A percentile compares a stretch with the other conserved stretches of the same genome.
These are phyloP conservation scores for Thraustotheca clavata DNA, from an alignment of 352 stramenopile genomes.

Conservation along the genomic window DNA sequence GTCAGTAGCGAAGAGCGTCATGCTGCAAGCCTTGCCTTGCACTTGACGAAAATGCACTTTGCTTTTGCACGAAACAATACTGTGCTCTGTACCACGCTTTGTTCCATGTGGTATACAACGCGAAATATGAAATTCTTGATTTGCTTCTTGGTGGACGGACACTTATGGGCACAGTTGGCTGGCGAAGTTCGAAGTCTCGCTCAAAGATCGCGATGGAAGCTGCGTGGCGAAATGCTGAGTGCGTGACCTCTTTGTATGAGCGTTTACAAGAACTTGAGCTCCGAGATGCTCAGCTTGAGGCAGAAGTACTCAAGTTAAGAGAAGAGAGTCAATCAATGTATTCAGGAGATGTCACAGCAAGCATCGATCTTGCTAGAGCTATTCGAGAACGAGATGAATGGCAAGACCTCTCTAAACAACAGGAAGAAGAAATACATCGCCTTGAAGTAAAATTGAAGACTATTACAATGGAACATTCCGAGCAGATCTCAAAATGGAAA, in stretches of 20 bases:
- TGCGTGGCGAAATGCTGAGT: conserved; percentile 16
- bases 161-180: no score
- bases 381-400: conserved; percentile 20
- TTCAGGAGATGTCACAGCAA: neutral
- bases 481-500: conserved; percentile 4
- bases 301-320: conserved; percentile 13
- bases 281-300: conserved; percentile 16
- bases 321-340: neutral
- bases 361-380: conserved; percentile 1
- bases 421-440: neutral
- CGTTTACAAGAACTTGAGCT: conserved; percentile 13
- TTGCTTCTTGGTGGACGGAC: no score
- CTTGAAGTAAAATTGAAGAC: neutral
- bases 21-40: no score
- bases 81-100: no score
- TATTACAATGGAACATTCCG: conserved; percentile 4
- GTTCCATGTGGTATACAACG: no score
- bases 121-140: no score
- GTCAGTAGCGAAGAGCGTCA: no score
- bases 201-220: conserved; percentile 18
- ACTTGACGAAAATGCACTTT: neutral
- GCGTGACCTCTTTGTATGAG: conserved; percentile 21
- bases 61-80: neutral
- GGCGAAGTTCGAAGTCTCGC: no score
- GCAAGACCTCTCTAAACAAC: conserved; percentile 13